These are phyloP conservation scores for Wickerhamomyces canadensis DNA, from an alignment of 805 yeast species.

Conservation along the genomic window DNA sequence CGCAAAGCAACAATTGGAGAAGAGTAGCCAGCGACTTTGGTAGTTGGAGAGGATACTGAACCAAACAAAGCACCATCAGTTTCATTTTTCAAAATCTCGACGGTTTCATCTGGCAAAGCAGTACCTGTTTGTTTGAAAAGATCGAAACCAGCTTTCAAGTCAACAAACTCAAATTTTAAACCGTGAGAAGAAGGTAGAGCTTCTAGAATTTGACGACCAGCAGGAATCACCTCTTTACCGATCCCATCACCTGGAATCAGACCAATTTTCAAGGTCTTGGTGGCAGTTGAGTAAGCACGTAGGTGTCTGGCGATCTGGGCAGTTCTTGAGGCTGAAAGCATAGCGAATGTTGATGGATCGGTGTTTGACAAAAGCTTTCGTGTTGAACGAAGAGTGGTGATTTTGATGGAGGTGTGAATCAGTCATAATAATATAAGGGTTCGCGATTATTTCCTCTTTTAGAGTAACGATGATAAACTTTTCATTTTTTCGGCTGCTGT, in stretches of 20 bases:
- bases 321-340: constrained; percentile 1
- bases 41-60: constrained; percentile 93
- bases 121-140: constrained; percentile 91
- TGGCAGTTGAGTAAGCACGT: constrained; percentile 31
- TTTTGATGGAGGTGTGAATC: not conserved
- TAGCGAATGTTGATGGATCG: not conserved
- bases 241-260: constrained; percentile 98
- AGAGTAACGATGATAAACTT: too few species aligned
- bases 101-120: constrained; percentile 92
- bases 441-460: too few species aligned
- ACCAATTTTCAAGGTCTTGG: constrained; percentile 52
- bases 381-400: too few species aligned
- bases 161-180: constrained; percentile 77
- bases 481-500: too few species aligned
- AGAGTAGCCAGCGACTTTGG: constrained; percentile 92
- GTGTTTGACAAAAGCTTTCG: not conserved
- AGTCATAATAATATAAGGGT: too few species aligned
- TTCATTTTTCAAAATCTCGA: constrained; percentile 62
- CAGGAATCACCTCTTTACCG: constrained; percentile 96
- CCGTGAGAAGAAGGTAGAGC: constrained; percentile 72
- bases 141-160: constrained; percentile 92
- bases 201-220: constrained; percentile 85
- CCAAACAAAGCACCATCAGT: constrained; percentile 99
- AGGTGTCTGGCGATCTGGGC: constrained; percentile 2
- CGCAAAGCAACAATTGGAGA: constrained; percentile 99